Evolutionary conservation across 768 basidiomycete species (phyloP).

Genomic region (Baorangia bicolor): DNA sequence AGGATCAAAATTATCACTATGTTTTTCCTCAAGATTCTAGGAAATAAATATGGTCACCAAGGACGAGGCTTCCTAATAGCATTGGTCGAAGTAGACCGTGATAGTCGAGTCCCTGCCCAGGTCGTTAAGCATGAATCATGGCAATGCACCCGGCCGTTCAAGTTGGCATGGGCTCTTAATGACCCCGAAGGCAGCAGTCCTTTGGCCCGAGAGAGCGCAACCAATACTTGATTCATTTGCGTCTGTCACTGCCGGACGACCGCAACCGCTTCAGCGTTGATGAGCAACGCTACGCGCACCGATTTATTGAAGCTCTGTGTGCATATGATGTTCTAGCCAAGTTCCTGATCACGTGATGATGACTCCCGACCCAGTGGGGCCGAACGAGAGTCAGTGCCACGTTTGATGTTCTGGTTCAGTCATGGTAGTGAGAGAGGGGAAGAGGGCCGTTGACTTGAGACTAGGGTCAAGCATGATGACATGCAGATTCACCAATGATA

Average conservation of each 20-base stretch:
- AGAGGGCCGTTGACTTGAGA: too few relatives aligned
- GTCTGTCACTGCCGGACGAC: too few relatives aligned
- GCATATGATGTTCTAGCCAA: background rate
- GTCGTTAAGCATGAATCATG: too few relatives aligned
- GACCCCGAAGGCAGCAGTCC: too few relatives aligned
- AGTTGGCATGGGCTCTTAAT: too few relatives aligned
- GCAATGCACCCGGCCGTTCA: too few relatives aligned
- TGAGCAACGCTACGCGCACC: background rate
- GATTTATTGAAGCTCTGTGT: background rate
- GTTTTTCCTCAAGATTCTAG: background rate
- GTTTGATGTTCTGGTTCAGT: background rate
- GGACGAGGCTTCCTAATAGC: background rate
- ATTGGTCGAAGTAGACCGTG: background rate
- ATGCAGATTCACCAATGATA: too few relatives aligned
- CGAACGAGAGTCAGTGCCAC: background rate
- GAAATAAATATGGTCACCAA: background rate
- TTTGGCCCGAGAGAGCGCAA: too few relatives aligned
- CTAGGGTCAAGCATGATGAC: too few relatives aligned
- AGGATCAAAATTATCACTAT: background rate
- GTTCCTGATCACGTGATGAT: background rate
- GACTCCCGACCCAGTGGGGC: too few relatives aligned
- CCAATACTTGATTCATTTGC: too few relatives aligned
- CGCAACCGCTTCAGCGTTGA: too few relatives aligned
- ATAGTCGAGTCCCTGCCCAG: background rate
- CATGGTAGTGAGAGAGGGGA: background rate